Conservation (phyloP, 164 flowering plant species). For the Piper longum region DNA sequence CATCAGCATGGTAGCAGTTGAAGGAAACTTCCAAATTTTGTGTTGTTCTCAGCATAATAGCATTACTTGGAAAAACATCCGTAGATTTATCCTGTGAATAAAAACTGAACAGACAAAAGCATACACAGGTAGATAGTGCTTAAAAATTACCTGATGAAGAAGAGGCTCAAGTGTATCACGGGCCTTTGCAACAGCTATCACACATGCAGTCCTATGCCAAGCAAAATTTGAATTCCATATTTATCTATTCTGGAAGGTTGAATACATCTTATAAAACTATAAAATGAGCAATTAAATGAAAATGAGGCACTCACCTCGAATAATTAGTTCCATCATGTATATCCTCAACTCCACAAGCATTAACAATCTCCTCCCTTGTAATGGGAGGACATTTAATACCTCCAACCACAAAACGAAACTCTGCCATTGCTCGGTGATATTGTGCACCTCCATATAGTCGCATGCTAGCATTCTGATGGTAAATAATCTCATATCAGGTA, state of each 20-base stretch:
- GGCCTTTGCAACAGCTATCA: conserved; percentile 95
- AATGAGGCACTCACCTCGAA: conserved; percentile 43
- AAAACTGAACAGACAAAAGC: background rate
- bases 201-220: conserved; percentile 79
- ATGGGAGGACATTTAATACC: conserved; percentile 92
- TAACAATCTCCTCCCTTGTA: conserved; percentile 90
- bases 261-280: background rate
- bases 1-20: too few relatives aligned
- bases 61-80: too few relatives aligned
- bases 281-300: background rate
- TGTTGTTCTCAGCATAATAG: too few relatives aligned
- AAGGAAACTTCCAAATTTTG: too few relatives aligned
- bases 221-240: background rate
- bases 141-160: conserved; percentile 64
- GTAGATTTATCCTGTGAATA: background rate
- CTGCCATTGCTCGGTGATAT: conserved; percentile 99
- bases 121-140: background rate
- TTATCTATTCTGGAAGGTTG: background rate
- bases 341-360: conserved; percentile 99
- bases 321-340: conserved; percentile 96
- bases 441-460: conserved; percentile 99
- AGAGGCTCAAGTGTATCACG: conserved; percentile 94
- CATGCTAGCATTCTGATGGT: conserved; percentile 87
- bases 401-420: conserved; percentile 94
- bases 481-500: conserved; percentile 2